Base-by-base conservation (phyloP, 768 basidiomycete species). In the Suillus hirtellus region DNA sequence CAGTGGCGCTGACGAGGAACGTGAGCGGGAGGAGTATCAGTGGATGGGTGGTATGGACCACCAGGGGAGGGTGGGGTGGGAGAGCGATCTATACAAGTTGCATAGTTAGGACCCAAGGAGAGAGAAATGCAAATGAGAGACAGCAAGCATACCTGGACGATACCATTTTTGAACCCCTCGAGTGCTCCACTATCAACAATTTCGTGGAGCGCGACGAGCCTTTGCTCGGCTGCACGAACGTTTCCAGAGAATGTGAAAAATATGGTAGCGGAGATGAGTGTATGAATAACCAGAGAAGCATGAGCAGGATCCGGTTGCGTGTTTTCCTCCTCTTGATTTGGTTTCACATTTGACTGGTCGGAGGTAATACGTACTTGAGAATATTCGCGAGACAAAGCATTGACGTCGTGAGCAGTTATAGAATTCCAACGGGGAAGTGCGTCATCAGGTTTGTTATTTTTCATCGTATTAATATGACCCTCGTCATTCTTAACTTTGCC, bases 31-130 rank as follows among this genome's bases (percentile, higher is more conserved):
- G 88, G 0, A 92, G 67, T 2, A 88, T 73, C 5, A 87, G 83
- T 0, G 91, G 90, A 67, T 91, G 89, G 8, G 90, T 91, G 3
- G 82, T 80, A 47, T 84, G 84, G 6, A 92, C 69, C 52, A 77
- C 72, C 0, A 92, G 75, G 3, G 87, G 79, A 15, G 79, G 78
- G 4, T 80, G 74, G 5, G 73, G 61, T 0, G 79, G 65, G 53
- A 80, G 56, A 9, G 66, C 63, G 6, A 79, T 70, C 72, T 47
- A 47, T 14, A 47, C 21, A 21, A 6, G n/a, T 46, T 46, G 21
- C 5, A 5, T 47, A 3, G 21, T 47, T 47, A 21, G 46, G 11
- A 47, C 19, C 43, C 44, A 46, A 11, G 44, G n/a, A 1, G 10
- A 24, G 24, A 24, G 47, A 49, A 24, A 46, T 3, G 3, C 21